A percentile compares a stretch with the other conserved stretches of the same genome.
Conservation (phyloP, 2,329 filamentous ascomycete genomes). For the Monosporascus sp. region DNA sequence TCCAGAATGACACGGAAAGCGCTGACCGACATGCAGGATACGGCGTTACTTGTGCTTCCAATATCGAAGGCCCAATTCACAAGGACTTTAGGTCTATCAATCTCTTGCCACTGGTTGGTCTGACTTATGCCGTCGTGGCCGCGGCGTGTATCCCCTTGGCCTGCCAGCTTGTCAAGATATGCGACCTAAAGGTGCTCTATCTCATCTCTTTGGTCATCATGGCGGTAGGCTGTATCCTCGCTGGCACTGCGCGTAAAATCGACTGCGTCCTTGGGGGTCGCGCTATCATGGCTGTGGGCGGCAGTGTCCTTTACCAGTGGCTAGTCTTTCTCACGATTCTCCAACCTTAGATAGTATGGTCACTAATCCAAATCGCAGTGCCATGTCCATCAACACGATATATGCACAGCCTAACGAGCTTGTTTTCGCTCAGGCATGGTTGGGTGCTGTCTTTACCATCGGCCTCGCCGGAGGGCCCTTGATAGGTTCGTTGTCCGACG, state of each 20-base stretch:
- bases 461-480: conserved; percentile 20
- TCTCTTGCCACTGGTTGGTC: conserved; percentile 34
- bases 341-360: background rate
- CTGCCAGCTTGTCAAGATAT: conserved; percentile 27
- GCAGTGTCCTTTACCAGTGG: conserved; percentile 27
- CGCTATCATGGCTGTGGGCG: conserved; percentile 26
- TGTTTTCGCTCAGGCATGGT: conserved; percentile 9
- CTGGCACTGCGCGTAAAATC: conserved; percentile 25
- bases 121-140: conserved; percentile 30
- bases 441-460: conserved; percentile 22
- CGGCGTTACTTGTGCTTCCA: conserved; percentile 42
- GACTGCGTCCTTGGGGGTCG: conserved; percentile 27
- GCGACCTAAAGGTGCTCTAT: conserved; percentile 26
- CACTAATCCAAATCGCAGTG: background rate
- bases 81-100: conserved; percentile 37
- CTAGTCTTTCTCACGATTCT: conserved; percentile 5
- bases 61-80: conserved; percentile 54
- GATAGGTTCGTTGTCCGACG: conserved; percentile 20
- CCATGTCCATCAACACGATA: conserved; percentile 16
- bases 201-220: conserved; percentile 22
- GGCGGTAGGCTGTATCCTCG: conserved; percentile 23
- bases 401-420: conserved; percentile 16
- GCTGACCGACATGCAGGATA: conserved; percentile 26
- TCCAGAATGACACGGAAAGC: background rate
- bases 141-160: conserved; percentile 29